Evolutionary conservation across 352 stramenopile genomes (phyloP).

Genomic region (Globisporangium heterothallicum): DNA sequence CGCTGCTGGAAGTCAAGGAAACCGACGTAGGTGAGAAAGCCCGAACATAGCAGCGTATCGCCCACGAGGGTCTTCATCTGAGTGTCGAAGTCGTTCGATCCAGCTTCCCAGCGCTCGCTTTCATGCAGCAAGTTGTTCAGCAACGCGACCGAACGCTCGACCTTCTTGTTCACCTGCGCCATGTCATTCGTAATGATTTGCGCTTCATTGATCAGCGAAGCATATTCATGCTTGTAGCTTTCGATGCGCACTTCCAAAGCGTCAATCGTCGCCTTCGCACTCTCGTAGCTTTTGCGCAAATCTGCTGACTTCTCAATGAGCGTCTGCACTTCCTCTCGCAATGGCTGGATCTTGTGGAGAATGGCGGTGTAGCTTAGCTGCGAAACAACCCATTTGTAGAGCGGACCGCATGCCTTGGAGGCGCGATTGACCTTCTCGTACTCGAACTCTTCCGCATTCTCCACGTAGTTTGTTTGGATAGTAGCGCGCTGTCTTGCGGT

Average conservation of each 20-base stretch:
- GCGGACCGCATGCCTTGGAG: slow-evolving; percentile 96
- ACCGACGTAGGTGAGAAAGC: slow-evolving; percentile 98
- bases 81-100: slow-evolving; percentile 94
- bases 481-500: slow-evolving; percentile 92
- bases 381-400: slow-evolving; percentile 99
- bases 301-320: slow-evolving; percentile 94
- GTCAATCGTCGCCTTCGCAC: slow-evolving; percentile 91
- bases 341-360: slow-evolving; percentile 97
- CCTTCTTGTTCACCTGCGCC: slow-evolving; percentile 95
- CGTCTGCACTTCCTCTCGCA: slow-evolving; percentile 97
- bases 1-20: slow-evolving; percentile 98
- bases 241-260: slow-evolving; percentile 95
- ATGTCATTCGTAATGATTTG: slow-evolving; percentile 99
- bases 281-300: slow-evolving; percentile 90
- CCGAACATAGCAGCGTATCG: slow-evolving; percentile 94
- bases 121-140: slow-evolving; percentile 97
- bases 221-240: slow-evolving; percentile 99
- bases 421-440: slow-evolving; percentile 91
- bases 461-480: slow-evolving; percentile 95
- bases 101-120: slow-evolving; percentile 97
- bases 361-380: slow-evolving; percentile 99
- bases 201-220: slow-evolving; percentile 95
- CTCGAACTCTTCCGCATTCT: slow-evolving; percentile 87
- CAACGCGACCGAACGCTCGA: slow-evolving; percentile 95
- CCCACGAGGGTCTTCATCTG: slow-evolving; percentile 97